Percentiles rank a stretch among this genome's conserved stretches.
Conservation (phyloP, 345 rosid genomes). For the Syzygium aqueum region DNA sequence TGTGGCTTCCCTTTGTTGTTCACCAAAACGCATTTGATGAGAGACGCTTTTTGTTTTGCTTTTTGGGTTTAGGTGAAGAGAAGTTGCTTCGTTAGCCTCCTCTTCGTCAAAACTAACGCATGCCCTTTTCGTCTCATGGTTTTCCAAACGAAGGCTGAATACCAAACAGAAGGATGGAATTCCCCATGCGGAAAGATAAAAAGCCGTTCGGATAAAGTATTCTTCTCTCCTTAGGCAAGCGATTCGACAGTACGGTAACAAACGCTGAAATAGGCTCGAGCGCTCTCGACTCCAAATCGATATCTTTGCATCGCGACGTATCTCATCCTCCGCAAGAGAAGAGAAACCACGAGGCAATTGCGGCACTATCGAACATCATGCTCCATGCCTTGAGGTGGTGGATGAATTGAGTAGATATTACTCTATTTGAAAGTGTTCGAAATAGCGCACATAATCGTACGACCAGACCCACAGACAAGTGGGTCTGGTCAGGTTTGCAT, state of each 20-base stretch:
- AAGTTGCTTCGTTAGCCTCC: background rate
- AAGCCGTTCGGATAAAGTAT: background rate
- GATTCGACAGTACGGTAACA: rapidly evolving
- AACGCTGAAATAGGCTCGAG: background rate
- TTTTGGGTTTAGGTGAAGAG: background rate
- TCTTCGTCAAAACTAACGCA: background rate
- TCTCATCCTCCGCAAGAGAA: too few species aligned
- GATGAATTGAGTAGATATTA: background rate
- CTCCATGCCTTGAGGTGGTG: background rate
- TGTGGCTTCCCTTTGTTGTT: background rate
- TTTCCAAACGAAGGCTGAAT: background rate
- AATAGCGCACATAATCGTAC: background rate
- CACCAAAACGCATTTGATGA: background rate
- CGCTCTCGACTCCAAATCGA: background rate
- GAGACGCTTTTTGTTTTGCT: background rate
- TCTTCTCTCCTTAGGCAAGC: rapidly evolving
- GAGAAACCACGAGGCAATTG: too few species aligned
- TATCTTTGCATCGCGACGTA: too few species aligned
- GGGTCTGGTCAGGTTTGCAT: too few species aligned
- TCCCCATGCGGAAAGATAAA: background rate
- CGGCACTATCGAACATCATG: background rate
- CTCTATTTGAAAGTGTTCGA: background rate
- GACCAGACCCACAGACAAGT: too few species aligned
- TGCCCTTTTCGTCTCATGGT: background rate
- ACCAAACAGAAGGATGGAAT: background rate